A percentile compares a stretch with the other conserved stretches of the same genome.
phyloP scores from a whole-genome alignment of 2,329 filamentous ascomycete genomes.

The Colletotrichum nymphaeae region DNA sequence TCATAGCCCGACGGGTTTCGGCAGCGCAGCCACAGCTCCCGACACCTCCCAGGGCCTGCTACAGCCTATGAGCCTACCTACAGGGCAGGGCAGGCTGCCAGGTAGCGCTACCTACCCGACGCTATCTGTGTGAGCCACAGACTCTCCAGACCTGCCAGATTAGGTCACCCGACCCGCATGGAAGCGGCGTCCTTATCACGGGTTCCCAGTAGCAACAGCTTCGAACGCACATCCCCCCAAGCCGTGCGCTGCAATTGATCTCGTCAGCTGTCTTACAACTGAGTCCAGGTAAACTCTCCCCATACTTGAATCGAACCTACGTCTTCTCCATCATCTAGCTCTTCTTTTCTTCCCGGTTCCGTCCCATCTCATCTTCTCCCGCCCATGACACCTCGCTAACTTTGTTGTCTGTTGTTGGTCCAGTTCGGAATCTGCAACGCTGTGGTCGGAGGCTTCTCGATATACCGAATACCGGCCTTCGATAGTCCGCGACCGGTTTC shows the following conservation, averaged over 20 bases:
- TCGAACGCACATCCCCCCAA: constrained; percentile 27
- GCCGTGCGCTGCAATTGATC: constrained; percentile 34
- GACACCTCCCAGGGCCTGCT: neutral
- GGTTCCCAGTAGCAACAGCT: constrained; percentile 34
- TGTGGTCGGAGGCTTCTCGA: constrained; percentile 25
- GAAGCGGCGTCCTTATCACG: constrained; percentile 35
- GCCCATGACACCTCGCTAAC: constrained; percentile 28
- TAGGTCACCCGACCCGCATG: constrained; percentile 36
- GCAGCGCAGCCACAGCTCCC: constrained; percentile 1
- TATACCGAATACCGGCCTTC: constrained; percentile 1
- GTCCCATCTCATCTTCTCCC: constrained; percentile 4
- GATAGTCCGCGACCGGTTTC: constrained; percentile 15
- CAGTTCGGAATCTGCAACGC: constrained; percentile 31
- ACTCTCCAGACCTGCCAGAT: constrained; percentile 35
- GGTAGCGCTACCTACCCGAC: constrained; percentile 2
- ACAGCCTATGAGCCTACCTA: too few relatives aligned
- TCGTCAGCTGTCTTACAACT: constrained; percentile 35
- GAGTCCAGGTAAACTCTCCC: constrained; percentile 24
- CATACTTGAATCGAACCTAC: constrained; percentile 17
- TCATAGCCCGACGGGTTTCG: constrained; percentile 29
- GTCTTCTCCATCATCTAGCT: constrained; percentile 3
- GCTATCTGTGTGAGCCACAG: constrained; percentile 32
- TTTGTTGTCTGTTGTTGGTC: constrained; percentile 30
- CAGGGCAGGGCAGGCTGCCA: neutral
- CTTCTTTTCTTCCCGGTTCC: neutral